Percentiles rank a stretch among this genome's conserved stretches.
Evolutionary conservation across 768 basidiomycete species (phyloP).

Genomic region (Pleurotus platypus): DNA sequence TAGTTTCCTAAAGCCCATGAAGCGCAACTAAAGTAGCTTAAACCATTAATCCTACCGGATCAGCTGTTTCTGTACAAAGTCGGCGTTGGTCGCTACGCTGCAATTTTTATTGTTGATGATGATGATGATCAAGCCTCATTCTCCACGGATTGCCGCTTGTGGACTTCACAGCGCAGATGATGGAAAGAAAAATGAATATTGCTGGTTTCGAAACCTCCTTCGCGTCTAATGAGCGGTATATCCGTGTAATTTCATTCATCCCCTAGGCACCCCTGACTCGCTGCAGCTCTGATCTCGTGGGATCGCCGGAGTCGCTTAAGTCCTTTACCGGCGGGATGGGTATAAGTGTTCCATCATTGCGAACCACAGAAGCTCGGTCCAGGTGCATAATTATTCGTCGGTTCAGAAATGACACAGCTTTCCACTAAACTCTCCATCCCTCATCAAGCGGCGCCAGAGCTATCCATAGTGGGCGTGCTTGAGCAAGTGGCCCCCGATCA

Average conservation of each 20-base stretch:
- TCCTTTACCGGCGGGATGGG: not conserved
- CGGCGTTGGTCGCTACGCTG: too few relatives aligned
- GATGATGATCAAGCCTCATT: not conserved
- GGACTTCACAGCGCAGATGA: not conserved
- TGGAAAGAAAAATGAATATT: too few relatives aligned
- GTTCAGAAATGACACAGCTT: constrained; percentile 12
- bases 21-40: too few relatives aligned
- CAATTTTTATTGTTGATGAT: not conserved
- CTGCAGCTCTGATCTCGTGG: not conserved
- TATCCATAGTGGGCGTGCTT: constrained; percentile 53
- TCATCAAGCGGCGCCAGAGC: constrained; percentile 38
- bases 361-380: not conserved
- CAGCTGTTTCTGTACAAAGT: too few relatives aligned
- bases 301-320: too few relatives aligned
- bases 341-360: not conserved
- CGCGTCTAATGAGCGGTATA: not conserved
- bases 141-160: not conserved
- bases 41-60: too few relatives aligned
- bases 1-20: too few relatives aligned
- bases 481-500: constrained; percentile 53
- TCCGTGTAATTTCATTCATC: not conserved
- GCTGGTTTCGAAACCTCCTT: not conserved
- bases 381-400: too few relatives aligned
- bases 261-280: not conserved
- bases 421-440: constrained; percentile 54